A percentile compares a stretch with the other conserved stretches of the same genome.
Evolutionary conservation across 2,329 filamentous ascomycete genomes (phyloP).

Genomic region (Alternaria triticimaculans): DNA sequence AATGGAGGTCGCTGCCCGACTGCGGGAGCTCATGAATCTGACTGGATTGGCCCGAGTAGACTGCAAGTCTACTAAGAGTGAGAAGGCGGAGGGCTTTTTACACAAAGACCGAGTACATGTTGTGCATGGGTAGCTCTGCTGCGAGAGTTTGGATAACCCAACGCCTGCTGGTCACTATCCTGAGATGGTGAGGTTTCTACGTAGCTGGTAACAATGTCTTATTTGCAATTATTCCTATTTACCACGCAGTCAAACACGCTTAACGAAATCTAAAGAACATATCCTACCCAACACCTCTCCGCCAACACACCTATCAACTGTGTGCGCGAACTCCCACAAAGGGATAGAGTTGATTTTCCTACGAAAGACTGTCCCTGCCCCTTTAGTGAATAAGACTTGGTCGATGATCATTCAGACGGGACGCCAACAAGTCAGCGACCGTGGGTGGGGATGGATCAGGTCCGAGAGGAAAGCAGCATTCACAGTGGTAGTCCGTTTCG

Average conservation of each 20-base stretch:
- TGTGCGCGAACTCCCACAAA: neutral
- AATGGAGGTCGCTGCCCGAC: neutral
- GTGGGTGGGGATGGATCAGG: neutral
- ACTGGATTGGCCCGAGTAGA: neutral
- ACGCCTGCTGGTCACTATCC: neutral
- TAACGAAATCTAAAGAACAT: neutral
- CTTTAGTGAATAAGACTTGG: neutral
- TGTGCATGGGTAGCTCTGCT: neutral
- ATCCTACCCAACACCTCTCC: neutral
- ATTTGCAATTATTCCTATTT: neutral
- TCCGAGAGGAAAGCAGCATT: neutral
- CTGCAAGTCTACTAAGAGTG: neutral
- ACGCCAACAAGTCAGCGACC: neutral
- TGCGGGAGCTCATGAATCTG: neutral
- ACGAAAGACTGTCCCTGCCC: neutral
- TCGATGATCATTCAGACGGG: neutral
- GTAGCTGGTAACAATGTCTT: neutral
- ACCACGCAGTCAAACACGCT: neutral
- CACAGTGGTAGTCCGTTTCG: neutral
- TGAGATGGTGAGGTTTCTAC: neutral
- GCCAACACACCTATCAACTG: neutral
- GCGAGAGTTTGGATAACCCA: neutral
- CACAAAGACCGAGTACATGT: neutral
- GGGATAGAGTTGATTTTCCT: neutral
- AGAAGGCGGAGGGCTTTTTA: neutral